A percentile compares a stretch with the other conserved stretches of the same genome.
These are phyloP conservation scores for Colletotrichum melonis DNA, from an alignment of 2,329 filamentous ascomycete genomes.

Conservation along the genomic window DNA sequence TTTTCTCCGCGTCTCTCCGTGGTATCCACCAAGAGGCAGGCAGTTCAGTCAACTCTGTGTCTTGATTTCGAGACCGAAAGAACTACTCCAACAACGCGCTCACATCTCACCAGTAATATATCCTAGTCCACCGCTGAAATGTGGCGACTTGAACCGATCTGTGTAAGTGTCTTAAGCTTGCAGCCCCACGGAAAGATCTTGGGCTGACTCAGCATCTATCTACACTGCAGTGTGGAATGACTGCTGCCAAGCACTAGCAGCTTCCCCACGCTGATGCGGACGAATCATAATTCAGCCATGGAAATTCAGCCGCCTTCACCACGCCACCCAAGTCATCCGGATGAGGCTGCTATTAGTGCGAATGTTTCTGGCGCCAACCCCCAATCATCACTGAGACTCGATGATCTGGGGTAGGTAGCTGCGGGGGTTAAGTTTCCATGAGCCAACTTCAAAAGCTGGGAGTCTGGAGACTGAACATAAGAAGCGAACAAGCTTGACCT, in stretches of 20 bases:
- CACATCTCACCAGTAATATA: background rate
- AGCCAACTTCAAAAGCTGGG: background rate
- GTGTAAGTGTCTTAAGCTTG: background rate
- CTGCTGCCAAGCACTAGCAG: background rate
- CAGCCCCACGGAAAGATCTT: too few relatives aligned
- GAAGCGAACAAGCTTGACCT: background rate
- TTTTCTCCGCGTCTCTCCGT: background rate
- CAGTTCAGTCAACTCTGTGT: background rate
- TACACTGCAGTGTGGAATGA: background rate
- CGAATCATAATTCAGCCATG: background rate
- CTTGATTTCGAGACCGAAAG: background rate
- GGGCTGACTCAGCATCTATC: too few relatives aligned
- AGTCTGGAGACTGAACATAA: background rate
- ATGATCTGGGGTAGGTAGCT: background rate
- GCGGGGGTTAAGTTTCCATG: background rate
- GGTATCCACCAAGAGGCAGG: background rate
- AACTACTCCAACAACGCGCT: background rate
- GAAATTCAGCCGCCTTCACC: background rate
- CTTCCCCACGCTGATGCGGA: background rate
- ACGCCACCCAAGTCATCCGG: background rate
- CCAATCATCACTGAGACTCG: background rate
- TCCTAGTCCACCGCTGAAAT: background rate
- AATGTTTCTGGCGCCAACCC: background rate
- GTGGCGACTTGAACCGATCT: background rate
- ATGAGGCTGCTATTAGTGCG: background rate